Conservation (phyloP, 495 filamentous ascomycete species). For the Cercophora newfieldiana region DNA sequence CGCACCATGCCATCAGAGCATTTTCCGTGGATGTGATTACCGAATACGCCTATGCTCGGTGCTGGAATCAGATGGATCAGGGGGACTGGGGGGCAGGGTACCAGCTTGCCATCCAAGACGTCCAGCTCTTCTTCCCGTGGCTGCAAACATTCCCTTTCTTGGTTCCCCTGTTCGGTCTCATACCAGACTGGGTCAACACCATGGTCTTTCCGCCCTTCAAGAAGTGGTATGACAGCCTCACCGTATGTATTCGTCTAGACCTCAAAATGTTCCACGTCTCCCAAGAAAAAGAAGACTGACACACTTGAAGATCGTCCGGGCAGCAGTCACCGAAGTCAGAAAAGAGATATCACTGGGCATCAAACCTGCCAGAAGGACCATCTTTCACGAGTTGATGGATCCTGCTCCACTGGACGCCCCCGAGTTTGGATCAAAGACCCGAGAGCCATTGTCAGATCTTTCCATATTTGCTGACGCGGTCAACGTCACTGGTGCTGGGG, state of each 20-base stretch:
- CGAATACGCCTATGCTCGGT: slow-evolving; percentile 43
- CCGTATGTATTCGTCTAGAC: too few species aligned
- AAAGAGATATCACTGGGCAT: slow-evolving; percentile 12
- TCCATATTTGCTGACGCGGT: slow-evolving; percentile 35
- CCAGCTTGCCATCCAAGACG: slow-evolving; percentile 25
- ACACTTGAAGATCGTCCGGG: slow-evolving; percentile 19
- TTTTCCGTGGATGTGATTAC: slow-evolving; percentile 47
- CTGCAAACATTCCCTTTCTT: slow-evolving; percentile 24
- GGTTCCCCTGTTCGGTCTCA: slow-evolving; percentile 11
- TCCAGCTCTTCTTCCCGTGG: slow-evolving; percentile 21
- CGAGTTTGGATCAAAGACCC: slow-evolving; percentile 19
- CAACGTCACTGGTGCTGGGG: slow-evolving; percentile 34
- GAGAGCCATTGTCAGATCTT: slow-evolving; percentile 21
- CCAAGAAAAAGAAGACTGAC: too few species aligned
- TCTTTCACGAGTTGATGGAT: slow-evolving; percentile 33
- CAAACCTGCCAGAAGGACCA: slow-evolving; percentile 22
- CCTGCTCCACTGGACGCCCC: slow-evolving; percentile 9
- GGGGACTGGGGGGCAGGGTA: slow-evolving; percentile 18
- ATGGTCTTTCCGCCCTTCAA: slow-evolving; percentile 12
- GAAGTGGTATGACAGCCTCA: slow-evolving; percentile 19
- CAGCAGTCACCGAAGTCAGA: slow-evolving; percentile 19
- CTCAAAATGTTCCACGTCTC: too few species aligned
- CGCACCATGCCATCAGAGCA: slow-evolving; percentile 35
- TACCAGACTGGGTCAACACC: slow-evolving; percentile 24
- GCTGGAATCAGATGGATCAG: slow-evolving; percentile 25